Conservation (phyloP, 129 eudicot species). For the Flaveria linearis region DNA sequence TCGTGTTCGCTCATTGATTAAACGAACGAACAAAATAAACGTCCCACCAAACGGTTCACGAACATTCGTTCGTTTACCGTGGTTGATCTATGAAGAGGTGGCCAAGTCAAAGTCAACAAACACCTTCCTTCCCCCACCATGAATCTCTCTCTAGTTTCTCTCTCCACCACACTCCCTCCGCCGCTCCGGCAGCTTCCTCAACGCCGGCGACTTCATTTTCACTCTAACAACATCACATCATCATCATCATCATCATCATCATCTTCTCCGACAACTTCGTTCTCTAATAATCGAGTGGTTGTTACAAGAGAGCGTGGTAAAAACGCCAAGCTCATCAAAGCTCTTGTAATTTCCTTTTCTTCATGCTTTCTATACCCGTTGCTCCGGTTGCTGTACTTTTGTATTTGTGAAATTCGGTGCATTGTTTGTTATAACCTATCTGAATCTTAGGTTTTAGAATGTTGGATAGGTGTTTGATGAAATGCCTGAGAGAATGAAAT, state of each 20-base stretch:
- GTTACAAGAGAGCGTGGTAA: conserved; percentile 94
- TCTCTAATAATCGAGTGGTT: conserved; percentile 58
- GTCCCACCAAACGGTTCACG: too few species aligned
- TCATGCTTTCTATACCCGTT: neutral
- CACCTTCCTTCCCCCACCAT: conserved; percentile 14
- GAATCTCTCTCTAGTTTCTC: conserved; percentile 37
- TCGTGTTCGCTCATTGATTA: too few species aligned
- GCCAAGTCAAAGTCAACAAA: neutral
- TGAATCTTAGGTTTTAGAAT: conserved; percentile 6
- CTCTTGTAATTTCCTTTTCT: conserved; percentile 49
- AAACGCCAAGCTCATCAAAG: conserved; percentile 71
- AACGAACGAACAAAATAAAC: too few species aligned
- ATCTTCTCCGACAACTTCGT: conserved; percentile 35
- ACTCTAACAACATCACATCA: conserved; percentile 11
- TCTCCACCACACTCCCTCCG: conserved; percentile 34
- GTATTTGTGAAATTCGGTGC: conserved; percentile 14
- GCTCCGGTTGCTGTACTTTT: neutral
- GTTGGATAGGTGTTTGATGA: conserved; percentile 37
- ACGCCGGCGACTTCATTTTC: conserved; percentile 35
- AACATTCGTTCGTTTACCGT: too few species aligned
- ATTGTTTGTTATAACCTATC: conserved; percentile 5
- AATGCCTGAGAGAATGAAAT: conserved; percentile 20
- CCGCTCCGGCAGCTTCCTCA: conserved; percentile 27
- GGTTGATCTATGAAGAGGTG: conserved; percentile 1
- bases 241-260: neutral